phyloP scores from a whole-genome alignment of 768 basidiomycete species.

The Heimioporus sp. region DNA sequence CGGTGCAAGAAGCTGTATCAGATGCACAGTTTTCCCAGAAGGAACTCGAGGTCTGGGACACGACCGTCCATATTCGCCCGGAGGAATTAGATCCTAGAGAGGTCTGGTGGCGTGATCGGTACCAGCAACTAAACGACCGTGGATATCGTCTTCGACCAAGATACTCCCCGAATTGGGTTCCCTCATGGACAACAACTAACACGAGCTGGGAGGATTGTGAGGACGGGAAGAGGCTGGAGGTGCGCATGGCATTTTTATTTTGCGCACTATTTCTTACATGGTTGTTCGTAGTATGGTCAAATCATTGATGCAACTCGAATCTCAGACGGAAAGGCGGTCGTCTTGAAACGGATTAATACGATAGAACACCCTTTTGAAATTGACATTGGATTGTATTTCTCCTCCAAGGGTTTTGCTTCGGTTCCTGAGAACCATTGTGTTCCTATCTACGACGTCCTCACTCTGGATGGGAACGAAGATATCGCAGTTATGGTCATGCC shows the following conservation, averaged over 20 bases:
- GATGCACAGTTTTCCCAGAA: not conserved
- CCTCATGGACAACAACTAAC: not conserved
- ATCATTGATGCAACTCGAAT: slow-evolving; percentile 28
- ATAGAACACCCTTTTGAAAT: slow-evolving; percentile 20
- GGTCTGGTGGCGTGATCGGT: slow-evolving; percentile 11
- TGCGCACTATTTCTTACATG: not conserved
- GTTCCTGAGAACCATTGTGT: slow-evolving; percentile 34
- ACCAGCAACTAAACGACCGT: slow-evolving; percentile 1
- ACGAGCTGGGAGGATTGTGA: not conserved
- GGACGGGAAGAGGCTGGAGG: not conserved
- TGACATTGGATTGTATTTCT: slow-evolving; percentile 24
- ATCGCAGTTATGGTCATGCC: slow-evolving; percentile 3
- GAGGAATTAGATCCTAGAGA: slow-evolving; percentile 10
- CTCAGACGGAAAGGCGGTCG: slow-evolving; percentile 24
- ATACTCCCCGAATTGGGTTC: slow-evolving; percentile 3
- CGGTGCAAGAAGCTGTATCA: too few species aligned
- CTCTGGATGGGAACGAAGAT: slow-evolving; percentile 1
- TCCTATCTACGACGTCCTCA: slow-evolving; percentile 26
- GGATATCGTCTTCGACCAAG: slow-evolving; percentile 5
- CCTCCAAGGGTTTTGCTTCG: not conserved
- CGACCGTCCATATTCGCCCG: not conserved
- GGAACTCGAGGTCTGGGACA: not conserved
- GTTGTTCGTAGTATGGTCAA: not conserved
- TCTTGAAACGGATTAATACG: slow-evolving; percentile 25
- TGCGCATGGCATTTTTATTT: slow-evolving; percentile 6